Percentiles rank a stretch among this genome's conserved stretches.
phyloP scores from a whole-genome alignment of 768 basidiomycete genomes.

The Mycena filopes region DNA sequence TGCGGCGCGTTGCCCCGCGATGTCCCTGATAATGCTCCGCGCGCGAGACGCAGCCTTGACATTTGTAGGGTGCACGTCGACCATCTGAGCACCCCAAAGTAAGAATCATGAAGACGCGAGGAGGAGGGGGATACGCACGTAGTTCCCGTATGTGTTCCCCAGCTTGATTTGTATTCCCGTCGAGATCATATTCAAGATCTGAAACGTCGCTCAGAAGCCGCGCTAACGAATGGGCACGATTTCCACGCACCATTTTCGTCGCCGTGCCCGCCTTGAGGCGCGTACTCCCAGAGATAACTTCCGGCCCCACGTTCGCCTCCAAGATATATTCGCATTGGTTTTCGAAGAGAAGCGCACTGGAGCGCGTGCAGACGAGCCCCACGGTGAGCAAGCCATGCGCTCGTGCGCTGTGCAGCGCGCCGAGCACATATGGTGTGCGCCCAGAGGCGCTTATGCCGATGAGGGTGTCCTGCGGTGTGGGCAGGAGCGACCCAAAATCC shows the following conservation, averaged over 20 bases:
- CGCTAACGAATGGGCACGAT: too few species aligned
- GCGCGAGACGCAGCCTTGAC: slow-evolving; percentile 44
- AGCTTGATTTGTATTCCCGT: slow-evolving; percentile 47
- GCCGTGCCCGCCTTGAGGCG: slow-evolving; percentile 51
- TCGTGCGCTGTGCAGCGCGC: slow-evolving; percentile 41
- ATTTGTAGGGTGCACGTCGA: slow-evolving; percentile 46
- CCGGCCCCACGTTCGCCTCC: slow-evolving; percentile 45
- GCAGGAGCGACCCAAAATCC: slow-evolving; percentile 40
- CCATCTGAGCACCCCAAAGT: slow-evolving; percentile 39
- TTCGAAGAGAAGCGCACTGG: slow-evolving; percentile 39
- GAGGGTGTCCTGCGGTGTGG: slow-evolving; percentile 40
- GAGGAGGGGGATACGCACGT: slow-evolving; percentile 34
- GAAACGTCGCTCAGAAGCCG: background rate
- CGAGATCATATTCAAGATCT: slow-evolving; percentile 51
- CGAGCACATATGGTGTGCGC: slow-evolving; percentile 49
- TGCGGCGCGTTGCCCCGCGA: slow-evolving; percentile 28
- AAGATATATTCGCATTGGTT: slow-evolving; percentile 41
- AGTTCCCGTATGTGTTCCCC: slow-evolving; percentile 48
- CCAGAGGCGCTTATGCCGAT: slow-evolving; percentile 49
- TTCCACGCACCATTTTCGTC: slow-evolving; percentile 44
- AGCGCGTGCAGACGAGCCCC: slow-evolving; percentile 42
- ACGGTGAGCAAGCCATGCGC: slow-evolving; percentile 40
- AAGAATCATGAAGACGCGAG: background rate
- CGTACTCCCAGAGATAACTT: slow-evolving; percentile 47
- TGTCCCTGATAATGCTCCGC: slow-evolving; percentile 43